These are phyloP conservation scores for Myriangium duriaei DNA, from an alignment of 2,329 filamentous ascomycete genomes.

Conservation along the genomic window DNA sequence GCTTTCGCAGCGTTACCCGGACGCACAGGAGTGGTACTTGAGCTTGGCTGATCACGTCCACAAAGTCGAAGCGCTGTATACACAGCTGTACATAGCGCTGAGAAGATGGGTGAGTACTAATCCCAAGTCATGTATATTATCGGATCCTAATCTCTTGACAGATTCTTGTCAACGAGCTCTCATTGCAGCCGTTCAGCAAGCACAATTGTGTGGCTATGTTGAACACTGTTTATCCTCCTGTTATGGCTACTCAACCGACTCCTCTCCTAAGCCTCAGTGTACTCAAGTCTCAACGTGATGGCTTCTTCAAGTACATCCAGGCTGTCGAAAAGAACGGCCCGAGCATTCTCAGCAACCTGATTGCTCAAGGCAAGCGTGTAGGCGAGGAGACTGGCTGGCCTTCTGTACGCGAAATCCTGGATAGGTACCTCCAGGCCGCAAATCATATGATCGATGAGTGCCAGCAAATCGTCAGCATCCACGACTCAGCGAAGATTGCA, in stretches of 20 bases:
- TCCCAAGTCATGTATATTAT: neutral
- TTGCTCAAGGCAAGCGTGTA: conserved; percentile 38
- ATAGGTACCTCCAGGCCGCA: conserved; percentile 46
- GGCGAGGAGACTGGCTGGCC: conserved; percentile 47
- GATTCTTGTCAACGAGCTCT: conserved; percentile 54
- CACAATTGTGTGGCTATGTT: conserved; percentile 55
- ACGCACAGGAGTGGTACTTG: conserved; percentile 42
- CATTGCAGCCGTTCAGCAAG: conserved; percentile 49
- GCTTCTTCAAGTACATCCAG: conserved; percentile 50
- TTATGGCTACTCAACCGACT: conserved; percentile 36
- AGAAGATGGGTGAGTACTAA: conserved; percentile 46
- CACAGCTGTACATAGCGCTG: conserved; percentile 48
- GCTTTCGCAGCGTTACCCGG: conserved; percentile 39
- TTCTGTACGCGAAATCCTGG: conserved; percentile 33
- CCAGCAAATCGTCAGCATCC: conserved; percentile 33
- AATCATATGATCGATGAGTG: conserved; percentile 52
- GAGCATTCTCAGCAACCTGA: conserved; percentile 39
- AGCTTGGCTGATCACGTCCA: conserved; percentile 33
- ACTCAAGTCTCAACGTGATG: conserved; percentile 45
- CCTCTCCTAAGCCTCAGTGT: conserved; percentile 39
- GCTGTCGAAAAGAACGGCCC: conserved; percentile 45
- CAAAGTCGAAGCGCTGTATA: conserved; percentile 44
- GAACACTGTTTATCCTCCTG: conserved; percentile 53
- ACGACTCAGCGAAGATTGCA: conserved; percentile 24
- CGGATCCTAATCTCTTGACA: conserved; percentile 18